Percentiles rank a stretch among this genome's conserved stretches.
Conservation (phyloP, 1,139 yeast genomes). For the Suhomyces yuchorum region DNA sequence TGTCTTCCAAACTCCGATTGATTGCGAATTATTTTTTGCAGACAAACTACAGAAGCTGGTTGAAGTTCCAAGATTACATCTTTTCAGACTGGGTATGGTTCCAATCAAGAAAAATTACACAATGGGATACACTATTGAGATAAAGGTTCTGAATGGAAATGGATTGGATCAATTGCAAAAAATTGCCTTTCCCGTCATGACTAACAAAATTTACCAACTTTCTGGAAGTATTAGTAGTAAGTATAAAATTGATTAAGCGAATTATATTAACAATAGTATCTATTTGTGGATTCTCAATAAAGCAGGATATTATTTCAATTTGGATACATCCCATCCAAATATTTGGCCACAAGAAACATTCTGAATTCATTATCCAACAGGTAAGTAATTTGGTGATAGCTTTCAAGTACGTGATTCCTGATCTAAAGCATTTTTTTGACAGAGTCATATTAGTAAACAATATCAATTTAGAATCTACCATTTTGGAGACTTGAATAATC, state of each 20-base stretch:
- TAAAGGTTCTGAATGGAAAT: slow-evolving; percentile 9
- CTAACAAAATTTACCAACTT: slow-evolving; percentile 14
- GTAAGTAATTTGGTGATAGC: not conserved
- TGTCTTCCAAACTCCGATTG: slow-evolving; percentile 11
- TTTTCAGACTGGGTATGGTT: slow-evolving; percentile 16
- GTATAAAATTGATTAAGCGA: not conserved
- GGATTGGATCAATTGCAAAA: slow-evolving; percentile 7
- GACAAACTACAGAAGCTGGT: not conserved
- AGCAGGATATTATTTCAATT: slow-evolving; percentile 1
- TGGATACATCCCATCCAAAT: slow-evolving; percentile 11
- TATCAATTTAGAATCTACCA: not conserved
- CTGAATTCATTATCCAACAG: slow-evolving; percentile 1
- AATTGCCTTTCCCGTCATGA: slow-evolving; percentile 8
- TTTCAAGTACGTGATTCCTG: not conserved
- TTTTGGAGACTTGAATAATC: not conserved
- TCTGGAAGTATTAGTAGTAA: slow-evolving; percentile 1
- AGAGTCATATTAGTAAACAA: slow-evolving; percentile 6
- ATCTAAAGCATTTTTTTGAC: not conserved
- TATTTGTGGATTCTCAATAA: slow-evolving; percentile 12
- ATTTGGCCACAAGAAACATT: not conserved
- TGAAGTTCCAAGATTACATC: slow-evolving; percentile 1
- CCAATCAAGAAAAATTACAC: slow-evolving; percentile 28
- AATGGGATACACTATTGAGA: slow-evolving; percentile 36
- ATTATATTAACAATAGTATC: slow-evolving; percentile 12
- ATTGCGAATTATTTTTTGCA: slow-evolving; percentile 7